Conservation (phyloP, 2,329 filamentous ascomycete species). For the Aureobasidium sp. region DNA sequence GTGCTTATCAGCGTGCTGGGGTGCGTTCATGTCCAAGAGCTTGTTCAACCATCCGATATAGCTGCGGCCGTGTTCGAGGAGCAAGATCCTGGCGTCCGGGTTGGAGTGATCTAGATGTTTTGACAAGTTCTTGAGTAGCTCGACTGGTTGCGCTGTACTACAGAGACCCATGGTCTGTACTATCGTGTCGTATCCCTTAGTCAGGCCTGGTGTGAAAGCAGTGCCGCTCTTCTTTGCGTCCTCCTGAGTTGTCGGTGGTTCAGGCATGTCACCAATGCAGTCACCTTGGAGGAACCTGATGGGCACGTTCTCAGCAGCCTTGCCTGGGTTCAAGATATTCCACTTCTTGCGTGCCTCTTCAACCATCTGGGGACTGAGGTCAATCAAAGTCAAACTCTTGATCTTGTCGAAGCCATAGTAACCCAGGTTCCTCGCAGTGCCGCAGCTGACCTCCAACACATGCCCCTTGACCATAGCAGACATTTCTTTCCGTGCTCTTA, state of each 20-base stretch:
- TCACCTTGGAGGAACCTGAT: slow-evolving; percentile 35
- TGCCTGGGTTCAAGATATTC: slow-evolving; percentile 28
- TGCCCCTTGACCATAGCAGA: slow-evolving; percentile 34
- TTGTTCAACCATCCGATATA: slow-evolving; percentile 40
- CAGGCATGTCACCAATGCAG: slow-evolving; percentile 33
- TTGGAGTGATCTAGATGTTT: slow-evolving; percentile 29
- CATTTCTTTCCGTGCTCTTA: slow-evolving; percentile 31
- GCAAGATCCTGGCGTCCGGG: slow-evolving; percentile 35
- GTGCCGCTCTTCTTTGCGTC: slow-evolving; percentile 3
- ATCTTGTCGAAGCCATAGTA: slow-evolving; percentile 31
- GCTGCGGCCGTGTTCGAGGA: slow-evolving; percentile 43
- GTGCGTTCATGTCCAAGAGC: slow-evolving; percentile 36
- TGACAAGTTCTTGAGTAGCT: slow-evolving; percentile 36
- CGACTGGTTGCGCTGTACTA: slow-evolving; percentile 36
- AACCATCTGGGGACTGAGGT: slow-evolving; percentile 40
- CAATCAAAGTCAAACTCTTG: slow-evolving; percentile 38
- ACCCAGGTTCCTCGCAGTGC: slow-evolving; percentile 40
- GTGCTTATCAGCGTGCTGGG: slow-evolving; percentile 39
- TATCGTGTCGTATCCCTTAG: slow-evolving; percentile 39
- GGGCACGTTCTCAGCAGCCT: slow-evolving; percentile 12
- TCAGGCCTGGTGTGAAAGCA: slow-evolving; percentile 6
- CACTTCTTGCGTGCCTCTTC: slow-evolving; percentile 40
- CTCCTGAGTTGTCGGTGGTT: slow-evolving; percentile 23
- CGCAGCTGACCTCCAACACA: slow-evolving; percentile 41
- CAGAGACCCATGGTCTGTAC: slow-evolving; percentile 45